Evolutionary conservation across 73 alveolate genomes (phyloP).

Genomic region (Uronychia binucleata): DNA sequence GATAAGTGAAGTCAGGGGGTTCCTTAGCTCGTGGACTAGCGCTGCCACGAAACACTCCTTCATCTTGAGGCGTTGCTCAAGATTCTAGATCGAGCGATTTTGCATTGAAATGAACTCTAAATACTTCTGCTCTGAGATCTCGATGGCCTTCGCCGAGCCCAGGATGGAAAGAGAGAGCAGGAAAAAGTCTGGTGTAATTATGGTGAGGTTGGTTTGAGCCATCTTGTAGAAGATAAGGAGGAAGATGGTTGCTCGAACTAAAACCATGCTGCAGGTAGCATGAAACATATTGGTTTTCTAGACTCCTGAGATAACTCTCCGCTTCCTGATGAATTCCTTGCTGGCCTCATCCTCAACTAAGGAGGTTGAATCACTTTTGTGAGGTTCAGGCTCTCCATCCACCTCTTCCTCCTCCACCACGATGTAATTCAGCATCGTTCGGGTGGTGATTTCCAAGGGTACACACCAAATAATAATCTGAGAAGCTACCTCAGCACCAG

Average conservation of each 20-base stretch:
- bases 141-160: not conserved
- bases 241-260: not conserved
- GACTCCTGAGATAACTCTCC: no score
- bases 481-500: no score
- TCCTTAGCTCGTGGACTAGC: slow-evolving; percentile 36
- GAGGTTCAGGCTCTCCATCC: no score
- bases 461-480: no score
- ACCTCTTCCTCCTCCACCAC: no score
- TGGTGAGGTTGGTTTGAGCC: not conserved
- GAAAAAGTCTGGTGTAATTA: not conserved
- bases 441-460: no score
- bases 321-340: not conserved
- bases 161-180: not conserved
- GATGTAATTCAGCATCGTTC: no score
- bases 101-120: not conserved
- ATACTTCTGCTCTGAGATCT: not conserved
- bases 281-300: no score
- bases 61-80: not conserved
- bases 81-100: not conserved
- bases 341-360: not conserved
- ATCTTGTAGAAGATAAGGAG: not conserved
- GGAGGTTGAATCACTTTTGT: no score
- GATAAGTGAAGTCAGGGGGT: slow-evolving; percentile 37
- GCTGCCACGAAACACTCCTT: not conserved
- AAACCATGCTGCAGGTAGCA: no score